These are phyloP conservation scores for Penicillium digitatum DNA, from an alignment of 2,329 filamentous ascomycete species.

Conservation along the genomic window DNA sequence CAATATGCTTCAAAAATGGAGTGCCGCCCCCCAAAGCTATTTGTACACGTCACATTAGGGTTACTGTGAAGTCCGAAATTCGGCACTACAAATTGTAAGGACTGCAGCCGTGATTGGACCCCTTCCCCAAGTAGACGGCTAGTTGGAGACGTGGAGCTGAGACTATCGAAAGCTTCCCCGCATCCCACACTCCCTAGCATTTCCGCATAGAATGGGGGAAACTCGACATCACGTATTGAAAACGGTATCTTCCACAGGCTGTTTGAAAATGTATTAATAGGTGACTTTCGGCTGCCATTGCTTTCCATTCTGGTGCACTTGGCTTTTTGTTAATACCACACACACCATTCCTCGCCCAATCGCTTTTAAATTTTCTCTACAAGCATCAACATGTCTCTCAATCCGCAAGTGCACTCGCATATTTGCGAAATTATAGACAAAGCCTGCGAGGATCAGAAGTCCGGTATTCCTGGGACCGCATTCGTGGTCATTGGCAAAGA, in stretches of 20 bases:
- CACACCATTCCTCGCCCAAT: background rate
- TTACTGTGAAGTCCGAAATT: background rate
- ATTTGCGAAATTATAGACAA: constrained; percentile 6
- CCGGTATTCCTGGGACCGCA: background rate
- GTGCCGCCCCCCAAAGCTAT: no score
- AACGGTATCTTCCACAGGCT: background rate
- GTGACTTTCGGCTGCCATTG: background rate
- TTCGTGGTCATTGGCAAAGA: constrained; percentile 1
- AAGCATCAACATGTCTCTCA: background rate
- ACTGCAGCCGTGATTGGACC: background rate
- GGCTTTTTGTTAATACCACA: background rate
- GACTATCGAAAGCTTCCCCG: background rate
- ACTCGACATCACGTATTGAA: background rate
- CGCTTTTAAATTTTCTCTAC: background rate
- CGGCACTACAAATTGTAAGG: background rate
- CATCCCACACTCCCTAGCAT: background rate
- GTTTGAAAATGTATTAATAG: background rate
- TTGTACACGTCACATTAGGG: background rate
- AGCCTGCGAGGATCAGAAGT: constrained; percentile 9
- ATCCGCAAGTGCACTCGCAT: background rate
- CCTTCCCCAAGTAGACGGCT: no score
- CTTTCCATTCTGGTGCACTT: background rate
- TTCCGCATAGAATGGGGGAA: background rate
- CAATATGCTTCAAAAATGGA: background rate
- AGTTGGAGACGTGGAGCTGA: background rate